Evolutionary conservation across 1,284 basidiomycete species (phyloP).

Genomic region (Tylopilus orsonianus): DNA sequence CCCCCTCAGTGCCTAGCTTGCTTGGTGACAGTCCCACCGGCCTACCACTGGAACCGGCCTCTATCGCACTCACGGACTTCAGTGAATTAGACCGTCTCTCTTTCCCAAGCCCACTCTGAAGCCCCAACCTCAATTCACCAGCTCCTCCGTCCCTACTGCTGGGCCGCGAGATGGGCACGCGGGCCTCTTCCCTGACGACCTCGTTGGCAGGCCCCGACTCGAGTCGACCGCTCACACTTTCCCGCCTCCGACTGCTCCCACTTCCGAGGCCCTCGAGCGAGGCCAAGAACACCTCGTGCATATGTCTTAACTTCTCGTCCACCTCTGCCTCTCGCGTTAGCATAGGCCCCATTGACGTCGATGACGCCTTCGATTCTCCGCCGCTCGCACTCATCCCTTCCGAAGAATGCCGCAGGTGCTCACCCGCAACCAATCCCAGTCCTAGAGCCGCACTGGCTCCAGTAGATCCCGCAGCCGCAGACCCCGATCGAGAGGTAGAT

Average conservation of each 20-base stretch:
- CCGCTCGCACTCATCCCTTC: constrained; percentile 17
- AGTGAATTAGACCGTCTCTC: constrained; percentile 16
- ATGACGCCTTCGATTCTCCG: constrained; percentile 21
- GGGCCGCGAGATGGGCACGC: constrained; percentile 10
- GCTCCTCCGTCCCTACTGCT: constrained; percentile 8
- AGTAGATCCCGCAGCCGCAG: constrained; percentile 1
- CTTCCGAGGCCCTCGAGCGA: constrained; percentile 54
- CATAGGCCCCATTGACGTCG: constrained; percentile 41
- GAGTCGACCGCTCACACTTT: constrained; percentile 10
- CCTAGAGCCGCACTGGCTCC: constrained; percentile 9
- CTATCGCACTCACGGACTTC: constrained; percentile 23
- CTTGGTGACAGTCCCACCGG: constrained; percentile 14
- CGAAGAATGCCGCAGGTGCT: constrained; percentile 10
- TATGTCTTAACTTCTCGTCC: constrained; percentile 57
- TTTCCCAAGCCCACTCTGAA: constrained; percentile 20
- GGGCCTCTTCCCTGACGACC: constrained; percentile 12
- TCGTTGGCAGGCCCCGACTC: constrained; percentile 13
- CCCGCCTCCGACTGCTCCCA: constrained; percentile 14
- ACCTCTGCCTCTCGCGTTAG: constrained; percentile 61
- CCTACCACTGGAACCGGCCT: constrained; percentile 10
- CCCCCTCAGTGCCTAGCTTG: constrained; percentile 14
- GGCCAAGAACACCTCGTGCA: constrained; percentile 64
- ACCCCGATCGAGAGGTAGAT: constrained; percentile 3
- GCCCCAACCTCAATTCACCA: constrained; percentile 6
- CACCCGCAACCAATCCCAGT: constrained; percentile 20